Conservation (phyloP, 768 basidiomycete species). For the Suillus ampliporus region DNA sequence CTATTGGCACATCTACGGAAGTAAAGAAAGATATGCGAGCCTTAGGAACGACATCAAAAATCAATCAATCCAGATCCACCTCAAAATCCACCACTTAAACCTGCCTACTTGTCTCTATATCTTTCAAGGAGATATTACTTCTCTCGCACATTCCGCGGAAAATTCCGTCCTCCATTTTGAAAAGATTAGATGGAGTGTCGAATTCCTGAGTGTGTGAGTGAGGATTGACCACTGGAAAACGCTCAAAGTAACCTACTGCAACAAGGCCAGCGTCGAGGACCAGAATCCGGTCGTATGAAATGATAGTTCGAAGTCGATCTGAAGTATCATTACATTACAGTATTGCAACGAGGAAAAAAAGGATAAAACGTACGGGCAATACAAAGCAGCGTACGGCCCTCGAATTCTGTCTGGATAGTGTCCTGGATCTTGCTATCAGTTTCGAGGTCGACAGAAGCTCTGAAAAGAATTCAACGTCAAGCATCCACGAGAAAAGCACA, state of each 20-base stretch:
- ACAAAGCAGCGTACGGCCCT: constrained; percentile 55
- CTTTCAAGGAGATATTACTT: constrained; percentile 52
- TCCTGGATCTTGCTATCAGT: constrained; percentile 62
- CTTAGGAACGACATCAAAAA: no score
- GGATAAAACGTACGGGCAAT: constrained; percentile 46
- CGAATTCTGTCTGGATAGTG: constrained; percentile 48
- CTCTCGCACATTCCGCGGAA: constrained; percentile 70
- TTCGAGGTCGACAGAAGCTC: constrained; percentile 45
- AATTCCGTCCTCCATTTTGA: constrained; percentile 47
- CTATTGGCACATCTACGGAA: no score
- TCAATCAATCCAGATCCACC: background rate
- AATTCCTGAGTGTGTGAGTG: constrained; percentile 49
- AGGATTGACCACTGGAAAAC: background rate
- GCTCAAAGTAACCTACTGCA: constrained; percentile 41
- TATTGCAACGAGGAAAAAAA: background rate
- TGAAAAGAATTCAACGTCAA: constrained; percentile 23
- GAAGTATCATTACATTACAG: background rate
- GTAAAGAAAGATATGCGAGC: no score
- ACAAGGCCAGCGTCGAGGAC: constrained; percentile 71
- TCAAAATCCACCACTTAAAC: background rate
- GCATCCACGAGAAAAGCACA: constrained; percentile 36
- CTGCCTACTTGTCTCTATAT: constrained; percentile 39
- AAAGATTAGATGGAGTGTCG: constrained; percentile 53
- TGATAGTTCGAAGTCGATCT: constrained; percentile 58
- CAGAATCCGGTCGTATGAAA: constrained; percentile 68